Evolutionary conservation across 805 yeast genomes (phyloP), one percentile per base, ranked within the genome.

Genomic region (Kuraishia floccosa): DNA sequence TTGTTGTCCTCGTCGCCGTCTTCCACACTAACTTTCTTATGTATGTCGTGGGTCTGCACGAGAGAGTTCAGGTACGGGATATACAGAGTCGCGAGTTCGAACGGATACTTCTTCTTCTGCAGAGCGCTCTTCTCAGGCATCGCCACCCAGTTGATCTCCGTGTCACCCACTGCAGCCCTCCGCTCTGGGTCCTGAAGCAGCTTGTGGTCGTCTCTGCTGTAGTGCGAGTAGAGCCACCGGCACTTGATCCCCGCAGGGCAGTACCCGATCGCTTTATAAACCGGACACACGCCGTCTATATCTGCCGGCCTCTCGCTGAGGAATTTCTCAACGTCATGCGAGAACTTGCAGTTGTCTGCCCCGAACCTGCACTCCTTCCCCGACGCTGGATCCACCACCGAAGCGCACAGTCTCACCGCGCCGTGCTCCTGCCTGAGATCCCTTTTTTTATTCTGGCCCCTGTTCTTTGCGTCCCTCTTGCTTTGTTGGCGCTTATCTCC

Each of bases 191-290:
- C 75, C 32, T 52, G 63, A 22, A 63, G 37, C 14, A 77, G 52
- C 36, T 51, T 57, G 32, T 56, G 59, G 12, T 63, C 54, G 34
- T 61, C 77, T 20, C 46, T 47, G 41, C 67, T 50, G 46, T 59
- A 68, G 56, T 91, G 97, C 11, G 83, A 70, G 3, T 68, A 58
- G 35, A 91, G 65, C 84, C 95, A 91, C 44, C 96, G 72, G 58
- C 99, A 91, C 52, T 84, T 89, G 43, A 83, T 56, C 0, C 98
- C 98, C 38, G 80, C 70, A 4, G 95, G 94, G 62, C 99, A 91
- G 46, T 72, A 76, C 0, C 99, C 99, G 22, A 84, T 60, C 1
- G 81, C 78, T 21, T 60, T 60, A 48, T 59, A 86, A 3, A 84
- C 95, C 0, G 98, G 97, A 55, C 99, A 91, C 2, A 46, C 46